Conservation (phyloP, 2,329 filamentous ascomycete genomes). For the Aspergillus phoenicis region DNA sequence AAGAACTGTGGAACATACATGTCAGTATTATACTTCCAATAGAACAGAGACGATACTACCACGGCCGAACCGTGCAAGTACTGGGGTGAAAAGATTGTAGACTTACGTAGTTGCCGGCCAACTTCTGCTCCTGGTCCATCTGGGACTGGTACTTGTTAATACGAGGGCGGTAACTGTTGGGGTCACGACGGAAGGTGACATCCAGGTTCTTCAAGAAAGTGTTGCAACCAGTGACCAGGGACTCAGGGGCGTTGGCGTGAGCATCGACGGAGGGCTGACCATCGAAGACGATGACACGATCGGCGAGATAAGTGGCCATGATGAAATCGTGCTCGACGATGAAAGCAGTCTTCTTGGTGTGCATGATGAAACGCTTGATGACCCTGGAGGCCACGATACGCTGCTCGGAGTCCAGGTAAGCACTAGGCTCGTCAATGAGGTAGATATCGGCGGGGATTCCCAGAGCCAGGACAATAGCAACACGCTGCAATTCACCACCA, state of each 20-base stretch:
- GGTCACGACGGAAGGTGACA: conserved; percentile 97
- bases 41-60: no score
- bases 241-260: conserved; percentile 87
- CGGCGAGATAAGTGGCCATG: conserved; percentile 82
- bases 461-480: conserved; percentile 95
- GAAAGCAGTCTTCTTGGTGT: conserved; percentile 99
- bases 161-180: conserved; percentile 91
- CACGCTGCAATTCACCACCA: conserved; percentile 98
- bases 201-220: conserved; percentile 93
- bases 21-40: conserved; percentile 6
- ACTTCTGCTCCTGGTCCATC: conserved; percentile 96
- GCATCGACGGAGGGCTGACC: conserved; percentile 86
- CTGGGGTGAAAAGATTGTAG: not conserved
- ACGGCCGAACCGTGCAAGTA: no score
- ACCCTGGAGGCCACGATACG: conserved; percentile 96
- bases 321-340: conserved; percentile 99
- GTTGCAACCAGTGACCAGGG: conserved; percentile 93
- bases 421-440: conserved; percentile 95
- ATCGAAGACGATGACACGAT: conserved; percentile 98
- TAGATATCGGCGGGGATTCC: conserved; percentile 97
- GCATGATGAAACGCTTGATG: conserved; percentile 99
- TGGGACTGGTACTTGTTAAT: conserved; percentile 98
- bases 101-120: conserved; percentile 85
- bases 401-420: conserved; percentile 98
- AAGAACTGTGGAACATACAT: conserved; percentile 69